Base-by-base conservation (phyloP, 1,284 basidiomycete species). In the Naganishia cerealis region DNA sequence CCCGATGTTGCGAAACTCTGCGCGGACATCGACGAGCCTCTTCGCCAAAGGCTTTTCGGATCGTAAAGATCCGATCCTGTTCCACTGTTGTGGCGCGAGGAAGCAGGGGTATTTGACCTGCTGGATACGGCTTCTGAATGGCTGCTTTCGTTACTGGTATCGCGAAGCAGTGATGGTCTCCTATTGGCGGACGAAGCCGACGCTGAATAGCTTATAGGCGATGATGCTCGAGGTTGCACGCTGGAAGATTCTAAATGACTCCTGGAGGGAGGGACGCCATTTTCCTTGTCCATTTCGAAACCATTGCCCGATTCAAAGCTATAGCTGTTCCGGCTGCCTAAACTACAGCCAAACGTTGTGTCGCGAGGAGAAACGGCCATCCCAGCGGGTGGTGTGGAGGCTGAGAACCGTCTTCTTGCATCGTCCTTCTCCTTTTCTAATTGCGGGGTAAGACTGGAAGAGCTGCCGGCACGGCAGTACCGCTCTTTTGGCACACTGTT, bases 21-120 rank as follows among this genome's bases (percentile, higher is more conserved):
- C 46, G 42, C 43, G 16, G 58, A 48, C 26, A 33, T 46, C 2
- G 42, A 12, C 29, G 58, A 61, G 9, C 36, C 58, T 61, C 58
- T 46, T 3, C 58, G 58, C 58, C 58, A 61, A n/a, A 29, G 29
- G 16, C 29, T 15, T 16, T 9, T 61, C 3, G 42, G 5, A 38
- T 18, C 26, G n/a, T 26, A 61, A 1, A 48, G 16, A 29, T 61
- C 58, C 5, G 58, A 61, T 12, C 43, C 42, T 3, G 40, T 48
- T 16, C 26, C 58, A 29, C 58, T 61, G n/a, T 61, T 61, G 15
- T 61, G 43, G 24, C 58, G 58, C 7, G 58, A 61, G 2, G 58
- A 61, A 38, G 42, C 43, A 12, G 43, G 58, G 13, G 57, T 43
- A 42, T n/a, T 36, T 33, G 58, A 61, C 13, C 33, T 29, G 13